Evolutionary conservation across 306 rosid genomes (phyloP), one percentile per base, ranked within the genome.

Genomic region (Fragaria nilgerrensis): DNA sequence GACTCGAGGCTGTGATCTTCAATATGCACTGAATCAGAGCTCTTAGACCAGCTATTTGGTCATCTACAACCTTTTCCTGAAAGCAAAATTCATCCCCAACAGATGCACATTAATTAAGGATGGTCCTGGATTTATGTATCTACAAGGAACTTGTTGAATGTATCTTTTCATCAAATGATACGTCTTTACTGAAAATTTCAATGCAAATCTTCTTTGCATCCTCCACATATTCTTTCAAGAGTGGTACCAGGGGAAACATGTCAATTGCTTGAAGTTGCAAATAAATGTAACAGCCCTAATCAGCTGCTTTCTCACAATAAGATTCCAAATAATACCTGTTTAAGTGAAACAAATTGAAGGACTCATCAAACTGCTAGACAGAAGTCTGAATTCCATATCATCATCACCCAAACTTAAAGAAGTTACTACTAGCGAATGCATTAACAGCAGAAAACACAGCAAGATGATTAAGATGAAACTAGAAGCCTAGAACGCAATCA

Each of bases 241-340:
- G 76, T 27, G 50, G 82, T 53, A 63, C 80, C 5, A 89, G 89
- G 50, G 80, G 59, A 66, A 89, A 75, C 77, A 75, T 80, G 83
- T 82, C 78, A 62, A 25, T 80, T 88, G 74, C 79, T 89, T 78
- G 68, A 81, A 86, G 49, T 86, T 79, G 75, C 83, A 92, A 63
- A 87, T 82, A 73, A 88, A 84, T 81, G 84, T 83, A 59, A 86
- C 89, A 69, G 96, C 97, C 76, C 79, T 82, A 8, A 82, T 27
- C 37, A 66, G n/a, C 67, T 82, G 85, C 73, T 77, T 82, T 80
- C 58, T 83, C 58, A 59, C 75, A 56, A 85, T 53, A 55, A 89
- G 89, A 50, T 71, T 82, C 75, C 43, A 65, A 82, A 90, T 83
- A 80, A 87, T 50, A 66, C 77, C 91, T 87, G 88, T 13, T 36